These are phyloP conservation scores for Penicillium palitans DNA, from an alignment of 2,329 filamentous ascomycete genomes.

Conservation along the genomic window DNA sequence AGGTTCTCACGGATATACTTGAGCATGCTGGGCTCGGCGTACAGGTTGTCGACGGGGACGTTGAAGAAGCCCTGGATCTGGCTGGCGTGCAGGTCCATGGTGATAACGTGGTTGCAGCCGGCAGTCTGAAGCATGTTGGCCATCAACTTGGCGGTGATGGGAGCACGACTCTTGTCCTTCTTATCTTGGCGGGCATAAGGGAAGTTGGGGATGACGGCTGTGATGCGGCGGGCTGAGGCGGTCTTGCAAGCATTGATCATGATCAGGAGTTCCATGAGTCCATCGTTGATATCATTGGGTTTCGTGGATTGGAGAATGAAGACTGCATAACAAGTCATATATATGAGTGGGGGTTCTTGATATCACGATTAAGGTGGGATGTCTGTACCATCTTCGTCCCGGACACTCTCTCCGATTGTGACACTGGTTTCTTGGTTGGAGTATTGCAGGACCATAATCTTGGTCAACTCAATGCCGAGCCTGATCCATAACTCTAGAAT, in stretches of 20 bases:
- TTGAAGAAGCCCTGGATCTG: slow-evolving; percentile 98
- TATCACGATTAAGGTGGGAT: slow-evolving; percentile 17
- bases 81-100: slow-evolving; percentile 91
- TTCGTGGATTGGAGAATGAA: slow-evolving; percentile 96
- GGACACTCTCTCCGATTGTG: slow-evolving; percentile 91
- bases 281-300: slow-evolving; percentile 95
- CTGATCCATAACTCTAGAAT: slow-evolving; percentile 37
- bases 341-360: slow-evolving; percentile 11
- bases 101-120: slow-evolving; percentile 90
- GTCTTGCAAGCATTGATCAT: slow-evolving; percentile 96
- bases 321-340: slow-evolving; percentile 52
- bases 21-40: slow-evolving; percentile 88
- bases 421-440: slow-evolving; percentile 66
- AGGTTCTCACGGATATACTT: slow-evolving; percentile 90
- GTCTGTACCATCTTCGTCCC: slow-evolving; percentile 81
- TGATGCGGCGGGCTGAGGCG: slow-evolving; percentile 84
- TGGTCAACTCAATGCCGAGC: slow-evolving; percentile 66
- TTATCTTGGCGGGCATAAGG: slow-evolving; percentile 97
- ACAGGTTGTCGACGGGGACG: slow-evolving; percentile 75
- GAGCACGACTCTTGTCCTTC: slow-evolving; percentile 94
- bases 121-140: slow-evolving; percentile 97
- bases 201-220: slow-evolving; percentile 93
- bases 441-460: slow-evolving; percentile 68
- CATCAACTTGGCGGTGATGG: slow-evolving; percentile 92
- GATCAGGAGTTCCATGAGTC: slow-evolving; percentile 95